phyloP scores from a whole-genome alignment of 225 moss, liverwort and hornwort genomes.

The Pseudoscleropodium purum region DNA sequence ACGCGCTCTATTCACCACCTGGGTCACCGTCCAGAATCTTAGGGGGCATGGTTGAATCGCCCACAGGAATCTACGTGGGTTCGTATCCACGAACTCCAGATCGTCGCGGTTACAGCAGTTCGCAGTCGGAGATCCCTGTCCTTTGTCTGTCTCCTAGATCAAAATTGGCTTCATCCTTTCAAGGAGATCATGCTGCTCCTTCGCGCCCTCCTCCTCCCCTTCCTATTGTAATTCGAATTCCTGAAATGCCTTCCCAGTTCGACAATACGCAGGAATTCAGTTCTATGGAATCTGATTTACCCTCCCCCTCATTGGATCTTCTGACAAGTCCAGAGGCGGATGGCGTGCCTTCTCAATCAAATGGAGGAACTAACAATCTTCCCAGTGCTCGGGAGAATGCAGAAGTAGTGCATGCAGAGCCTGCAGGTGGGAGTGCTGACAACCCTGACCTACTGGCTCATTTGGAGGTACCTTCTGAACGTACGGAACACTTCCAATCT shows the following conservation, averaged over 20 bases:
- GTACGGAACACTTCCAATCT: not conserved
- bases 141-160: slow-evolving; percentile 27
- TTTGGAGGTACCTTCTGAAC: not conserved
- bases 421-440: not conserved
- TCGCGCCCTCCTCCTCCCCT: slow-evolving; percentile 28
- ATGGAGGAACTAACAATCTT: not conserved
- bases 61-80: not conserved
- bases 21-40: slow-evolving; percentile 19
- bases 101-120: slow-evolving; percentile 1
- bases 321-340: not conserved
- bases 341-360: not conserved
- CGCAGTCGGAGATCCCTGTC: slow-evolving; percentile 23
- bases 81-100: not conserved
- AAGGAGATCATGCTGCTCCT: slow-evolving; percentile 19
- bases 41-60: slow-evolving; percentile 13
- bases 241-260: slow-evolving; percentile 5
- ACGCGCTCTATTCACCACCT: slow-evolving; percentile 35
- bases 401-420: slow-evolving; percentile 1
- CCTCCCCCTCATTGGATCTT: not conserved
- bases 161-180: not conserved
- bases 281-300: slow-evolving; percentile 1
- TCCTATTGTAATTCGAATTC: not conserved
- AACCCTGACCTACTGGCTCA: not conserved
- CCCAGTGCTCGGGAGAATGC: not conserved
- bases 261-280: not conserved